A percentile compares a stretch with the other conserved stretches of the same genome.
Evolutionary conservation across 2,329 filamentous ascomycete species (phyloP).

Genomic region (Mollisiaceae sp.): DNA sequence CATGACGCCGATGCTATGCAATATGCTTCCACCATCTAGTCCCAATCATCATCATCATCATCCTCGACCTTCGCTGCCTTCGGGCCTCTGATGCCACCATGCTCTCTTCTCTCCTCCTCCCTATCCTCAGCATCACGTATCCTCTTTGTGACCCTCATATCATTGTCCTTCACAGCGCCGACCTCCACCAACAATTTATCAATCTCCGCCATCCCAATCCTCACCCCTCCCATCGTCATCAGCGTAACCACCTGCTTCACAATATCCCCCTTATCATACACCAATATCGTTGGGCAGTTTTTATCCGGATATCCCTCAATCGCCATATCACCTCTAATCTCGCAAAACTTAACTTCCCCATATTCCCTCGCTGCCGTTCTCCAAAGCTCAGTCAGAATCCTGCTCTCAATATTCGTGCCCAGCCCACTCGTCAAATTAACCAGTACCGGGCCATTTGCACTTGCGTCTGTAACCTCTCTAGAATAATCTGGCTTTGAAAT

Average conservation of each 20-base stretch:
- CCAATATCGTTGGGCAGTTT: conserved; percentile 91
- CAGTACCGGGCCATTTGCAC: conserved; percentile 69
- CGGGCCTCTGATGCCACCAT: conserved; percentile 39
- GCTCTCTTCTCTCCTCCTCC: conserved; percentile 40
- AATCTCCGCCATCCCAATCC: conserved; percentile 74
- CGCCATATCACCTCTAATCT: conserved; percentile 89
- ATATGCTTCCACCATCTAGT: conserved; percentile 44
- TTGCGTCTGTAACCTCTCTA: conserved; percentile 90
- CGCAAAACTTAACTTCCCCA: conserved; percentile 96
- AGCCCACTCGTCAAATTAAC: conserved; percentile 82
- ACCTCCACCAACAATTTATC: conserved; percentile 83
- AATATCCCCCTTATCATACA: conserved; percentile 94
- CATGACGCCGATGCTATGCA: conserved; percentile 26
- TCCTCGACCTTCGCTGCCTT: conserved; percentile 38
- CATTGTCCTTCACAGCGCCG: conserved; percentile 78
- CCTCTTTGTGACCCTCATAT: conserved; percentile 67
- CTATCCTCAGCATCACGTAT: conserved; percentile 40
- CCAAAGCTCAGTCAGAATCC: conserved; percentile 85
- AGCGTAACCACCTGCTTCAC: conserved; percentile 91
- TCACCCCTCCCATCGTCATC: conserved; percentile 74
- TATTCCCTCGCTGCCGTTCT: conserved; percentile 81
- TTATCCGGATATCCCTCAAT: conserved; percentile 96
- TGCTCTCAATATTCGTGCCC: conserved; percentile 83
- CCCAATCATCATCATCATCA: conserved; percentile 59
- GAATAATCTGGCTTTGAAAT: conserved; percentile 94